A percentile compares a stretch with the other conserved stretches of the same genome.
Conservation (phyloP, 2,329 filamentous ascomycete species). For the Monilinia polystroma region DNA sequence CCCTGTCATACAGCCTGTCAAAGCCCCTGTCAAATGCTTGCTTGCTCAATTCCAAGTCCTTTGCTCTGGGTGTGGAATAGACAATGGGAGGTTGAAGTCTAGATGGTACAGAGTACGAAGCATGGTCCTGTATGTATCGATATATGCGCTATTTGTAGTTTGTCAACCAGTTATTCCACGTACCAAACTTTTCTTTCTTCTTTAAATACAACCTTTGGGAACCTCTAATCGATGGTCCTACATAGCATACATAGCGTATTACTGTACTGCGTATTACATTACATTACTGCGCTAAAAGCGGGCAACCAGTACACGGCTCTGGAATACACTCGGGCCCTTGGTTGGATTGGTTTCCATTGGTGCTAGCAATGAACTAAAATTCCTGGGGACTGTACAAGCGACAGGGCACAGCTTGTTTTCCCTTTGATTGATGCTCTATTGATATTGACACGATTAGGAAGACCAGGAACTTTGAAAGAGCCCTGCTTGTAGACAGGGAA, state of each 20-base stretch:
- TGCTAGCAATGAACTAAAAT: conserved; percentile 10
- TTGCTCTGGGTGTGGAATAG: conserved; percentile 3
- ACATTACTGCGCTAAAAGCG: conserved; percentile 15
- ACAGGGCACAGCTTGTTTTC: conserved; percentile 19
- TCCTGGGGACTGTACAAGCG: conserved; percentile 16
- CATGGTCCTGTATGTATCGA: neutral
- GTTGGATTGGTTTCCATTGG: neutral
- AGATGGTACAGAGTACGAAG: neutral
- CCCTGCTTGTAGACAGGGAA: conserved; percentile 7
- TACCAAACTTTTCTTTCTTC: neutral
- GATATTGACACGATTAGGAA: conserved; percentile 15
- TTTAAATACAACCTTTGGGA: conserved; percentile 1
- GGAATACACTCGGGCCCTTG: conserved; percentile 18
- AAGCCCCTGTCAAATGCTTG: neutral
- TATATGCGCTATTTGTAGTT: neutral
- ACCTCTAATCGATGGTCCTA: neutral
- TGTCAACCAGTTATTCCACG: conserved; percentile 16
- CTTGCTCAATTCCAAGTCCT: neutral
- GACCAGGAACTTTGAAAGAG: neutral
- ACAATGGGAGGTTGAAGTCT: neutral
- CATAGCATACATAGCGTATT: neutral
- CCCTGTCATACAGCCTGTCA: conserved; percentile 9
- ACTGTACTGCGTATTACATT: conserved; percentile 3
- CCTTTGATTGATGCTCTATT: conserved; percentile 11
- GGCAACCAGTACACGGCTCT: conserved; percentile 10